A percentile compares a stretch with the other conserved stretches of the same genome.
phyloP scores from a whole-genome alignment of 2,329 filamentous ascomycete species.

The Gaeumannomyces tritici region DNA sequence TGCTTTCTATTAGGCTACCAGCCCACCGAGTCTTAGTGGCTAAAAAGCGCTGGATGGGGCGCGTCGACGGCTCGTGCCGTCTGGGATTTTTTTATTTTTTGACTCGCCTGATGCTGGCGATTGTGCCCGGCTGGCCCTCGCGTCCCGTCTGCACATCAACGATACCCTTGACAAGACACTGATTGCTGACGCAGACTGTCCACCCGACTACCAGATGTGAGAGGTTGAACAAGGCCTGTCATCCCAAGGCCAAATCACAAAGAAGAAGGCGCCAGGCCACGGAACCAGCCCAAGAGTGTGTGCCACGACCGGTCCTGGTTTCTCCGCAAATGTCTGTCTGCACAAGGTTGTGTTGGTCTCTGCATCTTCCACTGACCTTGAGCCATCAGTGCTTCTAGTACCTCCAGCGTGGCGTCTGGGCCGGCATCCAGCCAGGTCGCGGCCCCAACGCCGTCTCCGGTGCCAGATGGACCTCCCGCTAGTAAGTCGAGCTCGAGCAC shows the following conservation, averaged over 20 bases:
- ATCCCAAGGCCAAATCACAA: conserved; percentile 1
- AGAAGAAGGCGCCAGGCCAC: background rate
- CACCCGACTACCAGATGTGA: background rate
- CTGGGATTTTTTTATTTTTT: background rate
- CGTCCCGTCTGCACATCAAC: background rate
- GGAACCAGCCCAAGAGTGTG: background rate
- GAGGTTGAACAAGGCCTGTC: conserved; percentile 4
- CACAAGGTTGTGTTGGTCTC: background rate
- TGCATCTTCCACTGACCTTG: background rate
- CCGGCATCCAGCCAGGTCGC: background rate
- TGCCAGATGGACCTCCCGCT: background rate
- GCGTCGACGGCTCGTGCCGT: background rate
- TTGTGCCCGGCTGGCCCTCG: too few relatives aligned
- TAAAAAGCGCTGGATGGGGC: background rate
- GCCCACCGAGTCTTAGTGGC: background rate
- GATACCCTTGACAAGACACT: background rate
- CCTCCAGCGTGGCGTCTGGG: background rate
- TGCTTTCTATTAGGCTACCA: background rate
- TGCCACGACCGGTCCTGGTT: background rate
- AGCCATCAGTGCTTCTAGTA: background rate
- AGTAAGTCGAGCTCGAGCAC: too few relatives aligned
- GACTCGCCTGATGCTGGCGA: too few relatives aligned
- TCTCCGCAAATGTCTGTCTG: background rate
- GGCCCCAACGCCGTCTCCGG: too few relatives aligned
- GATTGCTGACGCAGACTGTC: background rate